Conservation (phyloP, 495 filamentous ascomycete species). For the Tuber brumale region DNA sequence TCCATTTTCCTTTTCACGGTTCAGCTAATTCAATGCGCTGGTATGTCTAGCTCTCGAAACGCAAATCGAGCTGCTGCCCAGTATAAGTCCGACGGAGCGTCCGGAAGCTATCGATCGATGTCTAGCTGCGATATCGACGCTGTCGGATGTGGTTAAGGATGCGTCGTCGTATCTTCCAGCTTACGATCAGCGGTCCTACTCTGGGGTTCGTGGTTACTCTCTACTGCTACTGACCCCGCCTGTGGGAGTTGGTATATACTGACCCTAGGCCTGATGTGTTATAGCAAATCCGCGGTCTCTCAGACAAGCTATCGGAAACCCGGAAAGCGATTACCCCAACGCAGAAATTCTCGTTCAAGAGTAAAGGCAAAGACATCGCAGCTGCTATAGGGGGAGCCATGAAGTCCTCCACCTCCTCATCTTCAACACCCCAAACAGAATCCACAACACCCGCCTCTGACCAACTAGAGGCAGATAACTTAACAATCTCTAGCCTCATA, state of each 20-base stretch:
- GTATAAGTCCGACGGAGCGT: conserved; percentile 44
- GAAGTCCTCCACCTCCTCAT: conserved; percentile 45
- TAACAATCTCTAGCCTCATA: conserved; percentile 12
- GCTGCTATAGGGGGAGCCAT: conserved; percentile 54
- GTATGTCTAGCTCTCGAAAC: conserved; percentile 18
- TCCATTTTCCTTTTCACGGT: not conserved
- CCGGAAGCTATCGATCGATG: conserved; percentile 62
- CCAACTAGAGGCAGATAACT: conserved; percentile 17
- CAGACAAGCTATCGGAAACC: conserved; percentile 56
- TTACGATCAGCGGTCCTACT: conserved; percentile 70
- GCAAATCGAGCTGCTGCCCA: conserved; percentile 27
- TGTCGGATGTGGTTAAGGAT: conserved; percentile 65
- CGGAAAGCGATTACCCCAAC: conserved; percentile 57
- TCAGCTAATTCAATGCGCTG: not conserved
- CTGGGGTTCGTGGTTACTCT: conserved; percentile 49
- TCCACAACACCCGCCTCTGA: conserved; percentile 23
- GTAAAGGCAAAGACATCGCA: conserved; percentile 51
- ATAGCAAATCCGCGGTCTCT: conserved; percentile 66
- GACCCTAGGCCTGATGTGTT: not conserved
- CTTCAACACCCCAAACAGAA: conserved; percentile 43
- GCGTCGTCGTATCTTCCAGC: conserved; percentile 62
- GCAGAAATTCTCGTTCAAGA: conserved; percentile 69
- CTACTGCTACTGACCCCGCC: not conserved
- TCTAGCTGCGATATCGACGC: conserved; percentile 57
- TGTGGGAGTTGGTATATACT: conserved; percentile 6